These are phyloP conservation scores for Leishmania aethiopica DNA, from an alignment of 208 protist genomes.

Conservation along the genomic window DNA sequence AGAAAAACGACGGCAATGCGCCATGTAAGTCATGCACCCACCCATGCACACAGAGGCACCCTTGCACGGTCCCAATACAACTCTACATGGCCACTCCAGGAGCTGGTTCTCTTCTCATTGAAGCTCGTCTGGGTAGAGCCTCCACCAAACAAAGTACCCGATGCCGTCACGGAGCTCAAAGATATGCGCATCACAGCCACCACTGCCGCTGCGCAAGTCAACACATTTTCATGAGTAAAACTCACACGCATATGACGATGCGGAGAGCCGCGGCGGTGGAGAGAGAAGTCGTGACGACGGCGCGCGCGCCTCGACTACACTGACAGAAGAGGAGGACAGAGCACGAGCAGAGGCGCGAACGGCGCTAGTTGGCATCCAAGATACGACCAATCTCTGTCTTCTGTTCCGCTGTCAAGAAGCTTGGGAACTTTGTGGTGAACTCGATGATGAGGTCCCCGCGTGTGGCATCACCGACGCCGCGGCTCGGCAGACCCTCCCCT, in stretches of 20 bases:
- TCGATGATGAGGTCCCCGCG: conserved; percentile 84
- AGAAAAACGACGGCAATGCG: background rate
- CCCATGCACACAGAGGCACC: background rate
- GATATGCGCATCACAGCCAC: background rate
- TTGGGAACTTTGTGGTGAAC: conserved; percentile 79
- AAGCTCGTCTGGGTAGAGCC: background rate
- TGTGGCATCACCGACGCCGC: conserved; percentile 31
- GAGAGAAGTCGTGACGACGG: background rate
- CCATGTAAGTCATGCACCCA: background rate
- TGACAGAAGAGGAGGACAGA: conserved; percentile 17
- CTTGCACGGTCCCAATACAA: background rate
- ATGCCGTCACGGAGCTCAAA: background rate
- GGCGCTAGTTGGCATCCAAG: conserved; percentile 57
- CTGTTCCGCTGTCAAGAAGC: conserved; percentile 86
- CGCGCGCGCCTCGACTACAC: background rate
- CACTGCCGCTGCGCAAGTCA: background rate
- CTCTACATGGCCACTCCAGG: background rate
- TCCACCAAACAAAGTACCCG: background rate
- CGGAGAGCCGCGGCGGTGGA: background rate
- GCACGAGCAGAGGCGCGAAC: background rate
- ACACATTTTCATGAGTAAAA: background rate
- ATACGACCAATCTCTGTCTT: conserved; percentile 85
- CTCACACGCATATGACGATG: background rate
- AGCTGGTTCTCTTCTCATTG: background rate
- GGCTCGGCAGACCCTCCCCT: conserved; percentile 64